A percentile compares a stretch with the other conserved stretches of the same genome.
phyloP scores from a whole-genome alignment of 2,329 filamentous ascomycete genomes.

The Aspergillus ruber region DNA sequence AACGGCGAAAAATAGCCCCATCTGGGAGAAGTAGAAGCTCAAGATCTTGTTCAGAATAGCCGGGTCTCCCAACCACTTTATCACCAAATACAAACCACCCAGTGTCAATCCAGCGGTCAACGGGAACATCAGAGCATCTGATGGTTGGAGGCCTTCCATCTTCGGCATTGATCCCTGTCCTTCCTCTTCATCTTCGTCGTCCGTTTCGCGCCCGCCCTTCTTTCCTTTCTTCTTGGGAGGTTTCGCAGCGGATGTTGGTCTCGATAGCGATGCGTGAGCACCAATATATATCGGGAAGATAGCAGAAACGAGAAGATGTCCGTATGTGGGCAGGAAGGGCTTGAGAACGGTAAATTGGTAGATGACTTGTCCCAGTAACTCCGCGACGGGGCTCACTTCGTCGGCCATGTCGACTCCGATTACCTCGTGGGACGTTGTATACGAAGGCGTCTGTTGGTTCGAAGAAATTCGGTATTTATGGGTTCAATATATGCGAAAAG shows the following conservation, averaged over 20 bases:
- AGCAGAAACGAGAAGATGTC: constrained; percentile 61
- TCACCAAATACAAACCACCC: constrained; percentile 73
- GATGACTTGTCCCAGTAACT: constrained; percentile 35
- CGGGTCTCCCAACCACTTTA: constrained; percentile 81
- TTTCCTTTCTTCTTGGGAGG: constrained; percentile 46
- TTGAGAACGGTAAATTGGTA: constrained; percentile 39
- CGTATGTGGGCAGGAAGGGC: constrained; percentile 50
- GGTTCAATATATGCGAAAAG: background rate
- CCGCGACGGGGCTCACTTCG: constrained; percentile 29
- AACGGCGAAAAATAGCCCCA: constrained; percentile 70
- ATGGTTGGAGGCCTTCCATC: constrained; percentile 64
- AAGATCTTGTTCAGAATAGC: constrained; percentile 75
- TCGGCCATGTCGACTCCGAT: constrained; percentile 18
- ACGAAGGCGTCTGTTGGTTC: background rate
- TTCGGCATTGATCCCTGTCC: constrained; percentile 49
- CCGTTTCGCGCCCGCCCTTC: constrained; percentile 22
- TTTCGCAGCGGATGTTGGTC: constrained; percentile 71
- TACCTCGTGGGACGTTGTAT: background rate
- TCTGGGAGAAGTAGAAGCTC: constrained; percentile 72
- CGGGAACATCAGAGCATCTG: constrained; percentile 80
- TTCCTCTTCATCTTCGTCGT: constrained; percentile 43
- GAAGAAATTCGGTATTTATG: background rate
- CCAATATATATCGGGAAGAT: constrained; percentile 78
- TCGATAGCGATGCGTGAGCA: constrained; percentile 75
- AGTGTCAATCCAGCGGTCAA: constrained; percentile 67